A percentile compares a stretch with the other conserved stretches of the same genome.
Conservation (phyloP, 352 stramenopile genomes). For the Pythium rishiriense region DNA sequence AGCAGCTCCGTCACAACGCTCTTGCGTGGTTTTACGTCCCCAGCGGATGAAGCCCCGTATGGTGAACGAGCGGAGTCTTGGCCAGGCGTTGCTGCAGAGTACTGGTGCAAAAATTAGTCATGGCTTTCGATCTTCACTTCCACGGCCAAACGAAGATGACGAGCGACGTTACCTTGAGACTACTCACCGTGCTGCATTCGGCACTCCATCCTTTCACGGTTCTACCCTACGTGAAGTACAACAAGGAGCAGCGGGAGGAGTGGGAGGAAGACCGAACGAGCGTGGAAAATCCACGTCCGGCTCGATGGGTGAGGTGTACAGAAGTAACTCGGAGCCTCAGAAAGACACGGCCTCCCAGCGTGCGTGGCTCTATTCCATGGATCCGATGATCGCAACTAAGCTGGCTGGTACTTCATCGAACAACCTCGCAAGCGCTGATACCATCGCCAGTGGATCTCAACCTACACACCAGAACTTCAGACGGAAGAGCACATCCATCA, state of each 20-base stretch:
- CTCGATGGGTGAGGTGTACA: conserved; percentile 65
- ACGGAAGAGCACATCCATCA: conserved; percentile 61
- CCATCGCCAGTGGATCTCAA: neutral
- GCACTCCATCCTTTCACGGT: conserved; percentile 25
- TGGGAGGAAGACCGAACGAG: conserved; percentile 44
- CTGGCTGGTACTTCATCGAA: conserved; percentile 14
- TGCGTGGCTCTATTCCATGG: conserved; percentile 75
- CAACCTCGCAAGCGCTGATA: neutral
- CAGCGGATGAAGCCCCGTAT: conserved; percentile 51
- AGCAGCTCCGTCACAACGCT: too few species aligned
- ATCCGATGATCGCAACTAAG: conserved; percentile 60
- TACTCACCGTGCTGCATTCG: conserved; percentile 58
- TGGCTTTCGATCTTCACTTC: conserved; percentile 58
- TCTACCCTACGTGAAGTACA: neutral
- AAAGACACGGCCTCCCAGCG: conserved; percentile 68
- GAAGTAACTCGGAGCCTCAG: conserved; percentile 55
- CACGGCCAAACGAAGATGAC: conserved; percentile 49
- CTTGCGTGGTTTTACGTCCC: neutral
- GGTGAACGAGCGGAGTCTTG: conserved; percentile 62
- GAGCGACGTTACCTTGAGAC: conserved; percentile 59
- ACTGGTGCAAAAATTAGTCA: conserved; percentile 33
- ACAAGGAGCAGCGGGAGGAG: conserved; percentile 46
- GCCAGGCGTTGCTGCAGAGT: conserved; percentile 54
- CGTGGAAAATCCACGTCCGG: conserved; percentile 65
- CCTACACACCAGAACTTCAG: conserved; percentile 31